A percentile compares a stretch with the other conserved stretches of the same genome.
Conservation (phyloP, 1,139 yeast species). For the Oligophagozyma castellii region DNA sequence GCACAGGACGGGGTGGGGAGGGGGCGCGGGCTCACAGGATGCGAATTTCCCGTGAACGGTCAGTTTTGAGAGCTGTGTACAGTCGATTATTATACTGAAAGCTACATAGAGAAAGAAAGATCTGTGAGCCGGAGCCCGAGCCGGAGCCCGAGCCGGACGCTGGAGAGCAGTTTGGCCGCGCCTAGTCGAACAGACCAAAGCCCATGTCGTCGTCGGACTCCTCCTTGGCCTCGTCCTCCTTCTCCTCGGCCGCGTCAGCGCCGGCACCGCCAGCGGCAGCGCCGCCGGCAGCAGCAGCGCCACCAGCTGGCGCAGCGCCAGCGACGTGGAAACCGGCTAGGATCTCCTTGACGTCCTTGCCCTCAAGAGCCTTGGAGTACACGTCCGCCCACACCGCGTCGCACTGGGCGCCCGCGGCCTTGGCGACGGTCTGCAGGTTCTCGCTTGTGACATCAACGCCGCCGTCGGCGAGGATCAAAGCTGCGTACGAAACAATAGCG, state of each 20-base stretch:
- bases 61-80: no score
- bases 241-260: constrained; percentile 41
- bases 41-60: no score
- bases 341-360: constrained; percentile 88
- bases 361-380: constrained; percentile 94
- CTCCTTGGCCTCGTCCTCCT: constrained; percentile 40
- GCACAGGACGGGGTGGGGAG: no score
- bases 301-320: constrained; percentile 50
- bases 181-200: constrained; percentile 55
- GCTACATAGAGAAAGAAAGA: no score
- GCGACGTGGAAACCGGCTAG: constrained; percentile 67
- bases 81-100: no score
- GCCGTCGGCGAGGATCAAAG: constrained; percentile 96
- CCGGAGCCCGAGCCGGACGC: no score
- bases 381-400: constrained; percentile 90
- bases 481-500: constrained; percentile 51
- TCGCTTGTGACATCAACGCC: constrained; percentile 91
- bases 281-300: constrained; percentile 42
- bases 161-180: no score
- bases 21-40: no score
- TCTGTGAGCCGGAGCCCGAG: no score
- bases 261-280: constrained; percentile 52
- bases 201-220: constrained; percentile 77
- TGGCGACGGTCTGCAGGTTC: constrained; percentile 71
- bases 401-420: constrained; percentile 83